These are phyloP conservation scores for Coelastrella sp. DNA, from an alignment of 139 green algal species.

Conservation along the genomic window DNA sequence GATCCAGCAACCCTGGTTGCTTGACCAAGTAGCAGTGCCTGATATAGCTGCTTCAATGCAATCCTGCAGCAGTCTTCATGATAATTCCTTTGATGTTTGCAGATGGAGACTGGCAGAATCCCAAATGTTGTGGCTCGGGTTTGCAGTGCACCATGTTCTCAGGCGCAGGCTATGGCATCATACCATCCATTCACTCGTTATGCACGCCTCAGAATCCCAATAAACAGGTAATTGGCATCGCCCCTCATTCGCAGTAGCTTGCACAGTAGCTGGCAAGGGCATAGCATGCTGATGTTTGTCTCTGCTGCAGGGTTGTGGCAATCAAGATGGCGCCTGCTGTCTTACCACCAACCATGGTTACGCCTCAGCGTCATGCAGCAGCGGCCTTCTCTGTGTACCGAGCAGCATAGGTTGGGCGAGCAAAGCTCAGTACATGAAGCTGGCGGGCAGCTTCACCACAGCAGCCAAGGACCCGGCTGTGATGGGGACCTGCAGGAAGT, in stretches of 20 bases:
- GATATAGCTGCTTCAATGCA: no score
- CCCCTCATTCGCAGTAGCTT: background rate
- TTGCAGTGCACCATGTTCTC: slow-evolving; percentile 31
- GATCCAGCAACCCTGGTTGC: no score
- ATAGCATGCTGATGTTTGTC: background rate
- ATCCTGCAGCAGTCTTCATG: background rate
- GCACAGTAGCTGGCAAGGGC: background rate
- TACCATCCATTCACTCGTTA: background rate
- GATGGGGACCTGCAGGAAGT: slow-evolving; percentile 26
- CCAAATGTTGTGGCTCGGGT: background rate
- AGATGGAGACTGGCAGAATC: slow-evolving; percentile 30
- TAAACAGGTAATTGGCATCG: background rate
- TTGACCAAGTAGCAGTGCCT: no score
- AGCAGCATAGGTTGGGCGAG: background rate
- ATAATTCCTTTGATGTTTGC: background rate
- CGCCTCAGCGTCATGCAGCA: background rate
- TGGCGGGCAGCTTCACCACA: background rate
- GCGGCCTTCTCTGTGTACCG: slow-evolving; percentile 13
- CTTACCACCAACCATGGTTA: background rate
- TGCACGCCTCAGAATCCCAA: background rate
- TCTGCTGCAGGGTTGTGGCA: slow-evolving; percentile 31
- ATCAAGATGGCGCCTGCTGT: slow-evolving; percentile 31
- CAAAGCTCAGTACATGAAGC: slow-evolving; percentile 9
- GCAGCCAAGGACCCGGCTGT: slow-evolving; percentile 5
- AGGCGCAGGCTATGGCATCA: slow-evolving; percentile 26